Evolutionary conservation across 352 stramenopile species (phyloP), one percentile per base, ranked within the genome.

Genomic region (Vaucheria bursata): DNA sequence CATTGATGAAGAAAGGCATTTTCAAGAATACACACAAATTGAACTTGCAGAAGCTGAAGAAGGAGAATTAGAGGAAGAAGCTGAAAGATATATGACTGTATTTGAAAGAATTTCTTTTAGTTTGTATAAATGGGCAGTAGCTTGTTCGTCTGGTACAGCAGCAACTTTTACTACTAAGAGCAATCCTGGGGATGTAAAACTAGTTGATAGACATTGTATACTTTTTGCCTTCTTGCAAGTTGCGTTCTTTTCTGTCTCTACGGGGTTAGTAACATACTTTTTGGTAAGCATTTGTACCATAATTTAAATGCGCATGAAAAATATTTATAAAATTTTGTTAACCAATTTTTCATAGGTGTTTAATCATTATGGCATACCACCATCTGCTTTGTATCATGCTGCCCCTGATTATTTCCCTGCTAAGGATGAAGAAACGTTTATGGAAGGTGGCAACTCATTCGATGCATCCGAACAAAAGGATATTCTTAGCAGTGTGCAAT

Each of bases 321-420:
- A n/a, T n/a, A n/a, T n/a, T n/a, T n/a, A n/a, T n/a, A n/a, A n/a
- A n/a, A n/a, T n/a, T n/a, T n/a, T n/a, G n/a, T n/a, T n/a, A n/a
- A n/a, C n/a, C n/a, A n/a, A n/a, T n/a, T n/a, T n/a, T n/a, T n/a
- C n/a, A n/a, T 35, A 72, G 65, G 31, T 35, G 2, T 72, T 72
- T 40, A 34, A 72, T 7, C 31, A 72, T 35, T 72, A 72, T 40
- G 65, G 65, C 65, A 40, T 72, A 40, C 65, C 65, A 40, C 65
- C 65, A 37, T 39, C 6, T 40, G 6, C 3, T 1, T 35, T 72
- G 65, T 8, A 2, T 29, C 29, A 35, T 6, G 65, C 65, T 6
- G 65, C 31, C 12, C 65, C 65, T 7, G 31, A 72, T 1, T 72
- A 72, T 8, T 72, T 72, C 8, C 6, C 6, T 29, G 65, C 65